Evolutionary conservation across 179 eudicot species (phyloP).

Genomic region (Drosera spatulata): DNA sequence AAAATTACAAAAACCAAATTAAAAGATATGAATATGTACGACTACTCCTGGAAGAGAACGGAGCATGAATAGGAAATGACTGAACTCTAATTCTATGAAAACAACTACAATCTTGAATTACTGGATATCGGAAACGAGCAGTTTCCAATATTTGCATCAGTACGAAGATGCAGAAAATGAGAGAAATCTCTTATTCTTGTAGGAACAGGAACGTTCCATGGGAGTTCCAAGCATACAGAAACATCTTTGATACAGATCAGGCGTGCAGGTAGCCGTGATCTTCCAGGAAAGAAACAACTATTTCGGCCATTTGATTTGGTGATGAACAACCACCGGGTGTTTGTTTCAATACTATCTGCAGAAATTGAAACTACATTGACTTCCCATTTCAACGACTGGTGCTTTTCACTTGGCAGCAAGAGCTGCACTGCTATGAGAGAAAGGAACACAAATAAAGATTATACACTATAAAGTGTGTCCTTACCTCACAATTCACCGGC

Average conservation of each 20-base stretch:
- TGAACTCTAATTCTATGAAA: no score
- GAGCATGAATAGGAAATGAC: no score
- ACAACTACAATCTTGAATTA: no score
- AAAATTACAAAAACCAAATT: no score
- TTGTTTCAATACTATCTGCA: conserved; percentile 7
- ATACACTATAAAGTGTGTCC: no score
- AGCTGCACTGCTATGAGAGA: no score
- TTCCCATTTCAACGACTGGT: no score
- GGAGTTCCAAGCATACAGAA: not conserved
- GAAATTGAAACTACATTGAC: not conserved
- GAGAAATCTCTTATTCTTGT: no score
- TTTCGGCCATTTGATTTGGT: conserved; percentile 9
- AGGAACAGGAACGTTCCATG: not conserved
- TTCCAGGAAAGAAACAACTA: conserved; percentile 9
- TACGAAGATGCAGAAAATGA: not conserved
- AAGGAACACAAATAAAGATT: no score
- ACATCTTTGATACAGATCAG: not conserved
- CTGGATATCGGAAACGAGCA: not conserved
- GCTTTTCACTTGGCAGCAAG: no score
- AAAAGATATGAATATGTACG: no score
- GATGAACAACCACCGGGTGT: conserved; percentile 3
- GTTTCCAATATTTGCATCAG: not conserved
- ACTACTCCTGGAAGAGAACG: no score
- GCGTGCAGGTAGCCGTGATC: conserved; percentile 8
- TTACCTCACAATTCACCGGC: conserved; percentile 8